Base-by-base conservation (phyloP, 176 grass and related monocot species). In the Melocanna baccifera region DNA sequence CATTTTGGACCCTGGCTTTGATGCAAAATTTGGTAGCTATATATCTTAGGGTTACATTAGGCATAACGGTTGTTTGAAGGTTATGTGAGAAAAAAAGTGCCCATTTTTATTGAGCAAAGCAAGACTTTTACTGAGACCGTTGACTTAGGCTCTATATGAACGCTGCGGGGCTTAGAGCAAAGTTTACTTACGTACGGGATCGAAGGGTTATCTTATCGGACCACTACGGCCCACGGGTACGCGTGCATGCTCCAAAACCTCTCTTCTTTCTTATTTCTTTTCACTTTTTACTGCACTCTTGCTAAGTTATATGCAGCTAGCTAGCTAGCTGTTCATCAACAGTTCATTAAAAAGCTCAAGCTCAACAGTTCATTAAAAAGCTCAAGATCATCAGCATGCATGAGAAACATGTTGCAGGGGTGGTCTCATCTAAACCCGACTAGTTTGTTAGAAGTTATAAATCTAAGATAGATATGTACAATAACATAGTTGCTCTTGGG, bases 251-350 rank as follows among this genome's bases (percentile, higher is more conserved):
- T 81, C 18, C 34, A 53, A 39, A 43, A 0, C 20, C 23, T 36
- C 5, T 56, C 6, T 81, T 56, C 16, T 47, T 25, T 19, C 67
- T 13, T 13, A 4, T 46, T 28, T 25, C 10, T 76, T 69, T 48
- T 59, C 71, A 25, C 62, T 76, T 59, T 87, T 82, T 28, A 87
- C 78, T 82, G 28, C 58, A 67, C 22, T 12, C 18, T 23, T 69
- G 37, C 8, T 42, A 23, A 11, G 2, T 64, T 64, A 32, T 64
- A 6, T 32, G 28, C 62, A 18, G 32, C 28, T 64, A 64, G 0
- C 15, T 64, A 18, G 12, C 59, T 62, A 29, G 12, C 25, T 6
- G 63, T 18, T 66, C 63, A 66, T 66, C 29, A 19, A 18, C 63
- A 37, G 16, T 19, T 67, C 1, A 29, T 19, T 62, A 9, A 37